Base-by-base conservation (phyloP, 2,329 filamentous ascomycete species). In the Aspergillus pseudonomiae region DNA sequence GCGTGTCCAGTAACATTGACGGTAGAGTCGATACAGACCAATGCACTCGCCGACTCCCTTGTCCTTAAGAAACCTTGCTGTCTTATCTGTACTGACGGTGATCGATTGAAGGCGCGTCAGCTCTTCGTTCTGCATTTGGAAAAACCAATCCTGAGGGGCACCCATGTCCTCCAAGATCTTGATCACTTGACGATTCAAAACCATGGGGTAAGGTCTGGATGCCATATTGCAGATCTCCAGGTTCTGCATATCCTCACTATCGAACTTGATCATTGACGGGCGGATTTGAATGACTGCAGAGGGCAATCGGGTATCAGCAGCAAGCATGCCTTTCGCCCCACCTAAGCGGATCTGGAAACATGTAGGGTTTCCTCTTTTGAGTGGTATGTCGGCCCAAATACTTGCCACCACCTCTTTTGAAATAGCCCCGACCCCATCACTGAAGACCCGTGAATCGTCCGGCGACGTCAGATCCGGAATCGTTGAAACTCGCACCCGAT, bases 161-260 rank as follows among this genome's bases (percentile, higher is more conserved):
- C 85, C 84, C 75, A 94, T 88, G 67, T 96, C 93, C 71, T 96
- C 93, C 0, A 96, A 76, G 6, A 96, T 93, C 74, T 96, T 96
- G 78, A 96, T 93, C 65, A 94, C 82, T 67, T 92, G 91, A 0
- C 90, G 88, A 71, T 96, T 96, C 1, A 96, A 83, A 21, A 88
- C 86, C 68, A 94, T 82, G 0, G 86, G 86, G 7, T 94, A 83
- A 0, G 91, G 89, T 57, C 84, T 87, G 43, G 86, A 87, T 0
- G 88, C 88, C 48, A 87, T 84, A 54, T 90, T 90, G 71, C 68
- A 71, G 14, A 71, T 70, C 30, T 69, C 68, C 5, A 70, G 50
- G 19, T 67, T 56, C 6, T 45, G 16, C 59, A 63, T 62, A 24
- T 70, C 65, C 1, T 61, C 41, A 91, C 94, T 52, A 90, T 91